Base-by-base conservation (phyloP, 2,329 filamentous ascomycete genomes). In the Xylariaceae sp. region DNA sequence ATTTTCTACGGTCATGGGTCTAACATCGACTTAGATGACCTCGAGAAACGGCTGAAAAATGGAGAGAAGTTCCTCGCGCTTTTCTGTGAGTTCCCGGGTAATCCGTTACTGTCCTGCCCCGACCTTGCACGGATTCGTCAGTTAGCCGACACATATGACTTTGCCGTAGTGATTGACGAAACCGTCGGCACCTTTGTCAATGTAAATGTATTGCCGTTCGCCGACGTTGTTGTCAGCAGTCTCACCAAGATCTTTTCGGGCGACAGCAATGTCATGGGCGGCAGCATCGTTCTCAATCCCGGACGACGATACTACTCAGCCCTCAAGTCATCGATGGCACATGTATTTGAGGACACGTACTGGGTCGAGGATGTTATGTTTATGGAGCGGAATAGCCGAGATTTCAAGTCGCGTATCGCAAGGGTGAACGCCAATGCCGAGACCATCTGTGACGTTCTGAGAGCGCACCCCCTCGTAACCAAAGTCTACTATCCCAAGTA, bases 211-310 rank as follows among this genome's bases (percentile, higher is more conserved):
- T 76, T 98, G 4, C 88, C 85, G 3, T 86, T 84, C 59, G 87
- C 89, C 45, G 93, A 98, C 64, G 75, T 97, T 13, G 87, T 97
- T 4, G 91, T 95, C 42, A 95, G 88, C 71, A 95, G 88, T 61
- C 72, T 98, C 44, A 97, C 93, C 37, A 98, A 98, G 64, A 85
- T 97, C 40, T 98, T 98, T 68, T 95, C 89, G 42, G 93, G 93
- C 38, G 93, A 96, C 65, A 93, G 88, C 63, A 97, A 98, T 63
- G 93, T 98, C 52, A 97, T 97, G 91, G 93, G 90, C 44, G 93
- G 93, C 42, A 86, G 83, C 50, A 67, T 74, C 34, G 78, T 83
- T 40, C 60, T 83, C 34, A 83, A 83, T 55, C 78, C 78, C 1
- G 77, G 82, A 42, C 72, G 82, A n/a, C 79, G 68, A 34, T 85